Evolutionary conservation across 768 basidiomycete species (phyloP), one percentile per base, ranked within the genome.

Genomic region (Tricholoma bakamatsutake): DNA sequence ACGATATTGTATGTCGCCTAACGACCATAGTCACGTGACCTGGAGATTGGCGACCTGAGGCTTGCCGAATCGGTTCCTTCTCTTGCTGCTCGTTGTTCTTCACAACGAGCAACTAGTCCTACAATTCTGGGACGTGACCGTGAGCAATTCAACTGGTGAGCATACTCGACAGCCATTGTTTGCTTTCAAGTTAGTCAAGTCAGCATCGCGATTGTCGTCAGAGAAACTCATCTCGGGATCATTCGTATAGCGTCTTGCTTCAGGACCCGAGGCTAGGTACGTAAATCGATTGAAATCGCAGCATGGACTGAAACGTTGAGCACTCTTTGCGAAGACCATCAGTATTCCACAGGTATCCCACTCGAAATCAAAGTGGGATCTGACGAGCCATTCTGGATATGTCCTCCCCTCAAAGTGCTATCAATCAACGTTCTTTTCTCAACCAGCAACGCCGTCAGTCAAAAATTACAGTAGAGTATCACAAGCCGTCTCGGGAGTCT

Each of bases 381-480:
- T 30, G 46, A 47, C 30, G 24, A 56, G 15, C 40, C 49, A 52
- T 52, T 50, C 60, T 59, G 61, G 63, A 63, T 59, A 78, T 77
- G 76, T 73, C 73, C 60, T 73, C 73, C 50, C 61, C 79, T 53
- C 78, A 77, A 61, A 73, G 75, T 65, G 71, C 74, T 61, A 70
- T 76, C 63, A 79, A 80, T 69, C 77, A 76, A 69, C 75, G 75
- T 62, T 68, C 71, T 52, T 69, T 69, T 57, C 64, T 62, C 52
- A 74, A 76, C 61, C 72, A 76, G 54, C 71, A 73, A 60, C 73
- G 70, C 59, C 71, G 75, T 61, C 75, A 76, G 62, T 84, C 84
- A 27, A 85, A 80, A 75, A 83, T 81, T 54, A 84, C 87, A 13
- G 76, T 92, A 68, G 87, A 91, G 65, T 86, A 88, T 68, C 83